Percentiles rank a stretch among this genome's conserved stretches.
phyloP scores from a whole-genome alignment of 2,329 filamentous ascomycete species.

The Claviceps arundinis region DNA sequence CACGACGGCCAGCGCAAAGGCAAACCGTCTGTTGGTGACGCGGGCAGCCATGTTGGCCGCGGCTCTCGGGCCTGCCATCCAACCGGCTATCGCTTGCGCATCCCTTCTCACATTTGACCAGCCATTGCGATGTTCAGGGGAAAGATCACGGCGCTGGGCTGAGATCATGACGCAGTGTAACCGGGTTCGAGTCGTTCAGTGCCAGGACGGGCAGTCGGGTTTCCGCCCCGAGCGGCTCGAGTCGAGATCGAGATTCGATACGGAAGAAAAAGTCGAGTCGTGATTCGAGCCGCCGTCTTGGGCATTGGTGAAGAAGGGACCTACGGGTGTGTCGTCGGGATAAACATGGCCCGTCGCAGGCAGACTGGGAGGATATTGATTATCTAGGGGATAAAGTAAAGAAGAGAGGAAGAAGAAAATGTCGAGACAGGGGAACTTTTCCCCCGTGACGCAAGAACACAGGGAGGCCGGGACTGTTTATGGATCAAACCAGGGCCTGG shows the following conservation, averaged over 20 bases:
- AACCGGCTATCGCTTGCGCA: background rate
- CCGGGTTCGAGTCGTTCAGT: background rate
- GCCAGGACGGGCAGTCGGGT: background rate
- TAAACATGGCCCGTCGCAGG: too few relatives aligned
- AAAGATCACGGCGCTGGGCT: background rate
- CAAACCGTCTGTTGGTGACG: conserved; percentile 16
- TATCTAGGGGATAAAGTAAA: too few relatives aligned
- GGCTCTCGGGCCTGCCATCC: background rate
- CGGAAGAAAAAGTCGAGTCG: background rate
- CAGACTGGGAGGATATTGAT: too few relatives aligned
- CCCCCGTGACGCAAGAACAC: too few relatives aligned
- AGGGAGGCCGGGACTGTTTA: too few relatives aligned
- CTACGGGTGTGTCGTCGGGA: too few relatives aligned
- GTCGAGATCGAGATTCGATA: background rate
- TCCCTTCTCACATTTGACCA: background rate
- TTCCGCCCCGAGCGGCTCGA: background rate
- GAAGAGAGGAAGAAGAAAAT: too few relatives aligned
- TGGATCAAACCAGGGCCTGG: too few relatives aligned
- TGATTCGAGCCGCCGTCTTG: background rate
- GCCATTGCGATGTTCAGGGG: background rate
- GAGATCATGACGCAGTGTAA: background rate
- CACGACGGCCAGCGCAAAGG: conserved; percentile 16
- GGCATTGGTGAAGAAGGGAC: too few relatives aligned
- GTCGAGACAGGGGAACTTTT: too few relatives aligned
- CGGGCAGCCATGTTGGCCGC: conserved; percentile 4